phyloP scores from a whole-genome alignment of 2,329 filamentous ascomycete species.

The Cladosporium oxysporum region DNA sequence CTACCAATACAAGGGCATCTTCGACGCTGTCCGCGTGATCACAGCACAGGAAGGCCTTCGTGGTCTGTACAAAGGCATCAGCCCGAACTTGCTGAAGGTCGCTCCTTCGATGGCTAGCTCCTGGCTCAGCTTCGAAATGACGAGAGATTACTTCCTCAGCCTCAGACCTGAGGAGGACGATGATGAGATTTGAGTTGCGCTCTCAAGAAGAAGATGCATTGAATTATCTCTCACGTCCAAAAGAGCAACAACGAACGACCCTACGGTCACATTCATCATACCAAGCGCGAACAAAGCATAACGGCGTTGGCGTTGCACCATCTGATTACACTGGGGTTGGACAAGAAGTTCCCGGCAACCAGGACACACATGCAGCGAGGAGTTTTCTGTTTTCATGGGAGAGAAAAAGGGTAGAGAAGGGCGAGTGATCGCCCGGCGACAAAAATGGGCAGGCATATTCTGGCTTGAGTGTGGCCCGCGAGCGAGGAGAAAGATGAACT shows the following conservation, averaged over 20 bases:
- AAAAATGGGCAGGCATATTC: background rate
- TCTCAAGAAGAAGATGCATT: background rate
- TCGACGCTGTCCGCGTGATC: conserved; percentile 81
- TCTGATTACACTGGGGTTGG: background rate
- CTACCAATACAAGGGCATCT: conserved; percentile 87
- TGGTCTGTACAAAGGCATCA: conserved; percentile 93
- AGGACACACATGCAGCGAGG: conserved; percentile 5
- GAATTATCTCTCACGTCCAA: background rate
- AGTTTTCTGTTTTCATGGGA: background rate
- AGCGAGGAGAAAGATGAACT: background rate
- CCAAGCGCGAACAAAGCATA: conserved; percentile 6
- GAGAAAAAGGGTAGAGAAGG: conserved; percentile 3
- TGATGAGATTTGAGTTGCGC: conserved; percentile 7
- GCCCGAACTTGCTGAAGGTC: conserved; percentile 93
- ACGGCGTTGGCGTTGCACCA: background rate
- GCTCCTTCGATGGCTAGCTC: conserved; percentile 98
- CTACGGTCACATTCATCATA: background rate
- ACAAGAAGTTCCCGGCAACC: background rate
- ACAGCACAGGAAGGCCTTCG: conserved; percentile 77
- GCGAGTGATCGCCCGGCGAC: background rate
- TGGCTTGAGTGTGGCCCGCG: background rate
- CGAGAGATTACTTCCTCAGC: conserved; percentile 77
- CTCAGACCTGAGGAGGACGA: conserved; percentile 48
- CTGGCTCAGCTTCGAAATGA: conserved; percentile 96
- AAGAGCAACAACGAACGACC: conserved; percentile 3